A percentile compares a stretch with the other conserved stretches of the same genome.
phyloP scores from a whole-genome alignment of 1,284 basidiomycete species.

The Chondrostereum purpureum region DNA sequence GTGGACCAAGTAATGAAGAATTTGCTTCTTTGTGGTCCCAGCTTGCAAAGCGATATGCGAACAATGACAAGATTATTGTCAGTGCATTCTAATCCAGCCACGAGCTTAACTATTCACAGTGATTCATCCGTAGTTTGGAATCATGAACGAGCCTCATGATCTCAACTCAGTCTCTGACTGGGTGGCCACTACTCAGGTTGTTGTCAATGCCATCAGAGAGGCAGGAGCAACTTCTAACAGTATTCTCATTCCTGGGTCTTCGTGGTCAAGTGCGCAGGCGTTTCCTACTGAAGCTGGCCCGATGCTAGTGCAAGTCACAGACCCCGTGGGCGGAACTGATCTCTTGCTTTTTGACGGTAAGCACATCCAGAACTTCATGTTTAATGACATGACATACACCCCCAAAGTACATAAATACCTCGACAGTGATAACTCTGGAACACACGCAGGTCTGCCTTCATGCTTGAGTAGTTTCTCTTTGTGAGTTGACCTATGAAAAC shows the following conservation, averaged over 20 bases:
- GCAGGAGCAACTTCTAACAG: constrained; percentile 40
- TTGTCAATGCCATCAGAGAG: constrained; percentile 42
- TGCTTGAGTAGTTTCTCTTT: background rate
- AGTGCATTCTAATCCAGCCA: constrained; percentile 9
- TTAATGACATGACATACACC: background rate
- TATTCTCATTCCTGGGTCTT: constrained; percentile 38
- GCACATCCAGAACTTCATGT: background rate
- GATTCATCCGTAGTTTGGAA: constrained; percentile 24
- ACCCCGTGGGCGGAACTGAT: constrained; percentile 42
- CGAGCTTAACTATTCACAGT: constrained; percentile 1
- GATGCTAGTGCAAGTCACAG: constrained; percentile 42
- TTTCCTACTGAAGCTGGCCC: constrained; percentile 49
- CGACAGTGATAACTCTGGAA: constrained; percentile 53
- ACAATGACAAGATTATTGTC: constrained; percentile 41
- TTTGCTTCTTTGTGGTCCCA: constrained; percentile 17
- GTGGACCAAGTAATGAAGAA: constrained; percentile 19
- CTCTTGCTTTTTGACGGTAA: constrained; percentile 52
- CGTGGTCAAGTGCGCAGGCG: constrained; percentile 34
- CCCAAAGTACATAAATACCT: constrained; percentile 53
- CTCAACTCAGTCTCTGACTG: constrained; percentile 34
- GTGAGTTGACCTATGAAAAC: constrained; percentile 24
- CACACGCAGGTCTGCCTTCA: constrained; percentile 37
- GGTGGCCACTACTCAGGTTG: constrained; percentile 39
- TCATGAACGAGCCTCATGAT: constrained; percentile 53
- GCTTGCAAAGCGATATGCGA: constrained; percentile 43